Percentiles rank a stretch among this genome's conserved stretches.
Evolutionary conservation across 352 stramenopile species (phyloP).

Genomic region (Phytophthora idaei): DNA sequence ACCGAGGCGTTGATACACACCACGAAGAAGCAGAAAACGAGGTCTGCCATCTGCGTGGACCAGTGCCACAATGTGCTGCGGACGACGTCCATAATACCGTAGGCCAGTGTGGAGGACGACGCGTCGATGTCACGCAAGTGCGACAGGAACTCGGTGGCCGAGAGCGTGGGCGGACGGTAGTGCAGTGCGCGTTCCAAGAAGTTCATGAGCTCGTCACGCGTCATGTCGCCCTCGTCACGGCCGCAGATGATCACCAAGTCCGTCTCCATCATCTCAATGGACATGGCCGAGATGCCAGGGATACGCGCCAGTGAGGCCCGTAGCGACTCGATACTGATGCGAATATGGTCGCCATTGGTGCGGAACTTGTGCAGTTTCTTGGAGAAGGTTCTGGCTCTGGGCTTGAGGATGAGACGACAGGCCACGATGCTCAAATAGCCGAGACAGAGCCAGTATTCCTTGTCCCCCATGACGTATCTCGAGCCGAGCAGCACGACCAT

Average conservation of each 20-base stretch:
- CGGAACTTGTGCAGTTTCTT: constrained; percentile 91
- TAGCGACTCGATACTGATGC: constrained; percentile 86
- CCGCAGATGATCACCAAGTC: constrained; percentile 89
- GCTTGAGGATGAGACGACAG: constrained; percentile 85
- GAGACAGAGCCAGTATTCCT: constrained; percentile 77
- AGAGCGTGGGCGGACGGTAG: constrained; percentile 77
- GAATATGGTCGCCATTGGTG: constrained; percentile 84
- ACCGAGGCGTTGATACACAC: constrained; percentile 86
- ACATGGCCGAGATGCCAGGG: constrained; percentile 76
- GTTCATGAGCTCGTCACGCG: constrained; percentile 84
- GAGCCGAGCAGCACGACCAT: constrained; percentile 62
- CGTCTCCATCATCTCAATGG: constrained; percentile 91
- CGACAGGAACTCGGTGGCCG: constrained; percentile 81
- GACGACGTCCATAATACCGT: constrained; percentile 80
- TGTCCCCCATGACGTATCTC: constrained; percentile 57
- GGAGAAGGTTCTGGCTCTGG: constrained; percentile 78
- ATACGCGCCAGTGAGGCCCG: constrained; percentile 80
- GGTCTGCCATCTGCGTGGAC: constrained; percentile 79
- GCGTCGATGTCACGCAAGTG: constrained; percentile 88
- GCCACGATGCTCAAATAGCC: constrained; percentile 73
- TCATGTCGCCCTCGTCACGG: constrained; percentile 87
- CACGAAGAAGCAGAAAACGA: constrained; percentile 80
- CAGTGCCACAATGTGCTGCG: constrained; percentile 83
- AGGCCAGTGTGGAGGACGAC: constrained; percentile 70
- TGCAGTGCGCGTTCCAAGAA: constrained; percentile 83